These are phyloP conservation scores for Cordyceps cicadae DNA, from an alignment of 2,329 filamentous ascomycete genomes.

Conservation along the genomic window DNA sequence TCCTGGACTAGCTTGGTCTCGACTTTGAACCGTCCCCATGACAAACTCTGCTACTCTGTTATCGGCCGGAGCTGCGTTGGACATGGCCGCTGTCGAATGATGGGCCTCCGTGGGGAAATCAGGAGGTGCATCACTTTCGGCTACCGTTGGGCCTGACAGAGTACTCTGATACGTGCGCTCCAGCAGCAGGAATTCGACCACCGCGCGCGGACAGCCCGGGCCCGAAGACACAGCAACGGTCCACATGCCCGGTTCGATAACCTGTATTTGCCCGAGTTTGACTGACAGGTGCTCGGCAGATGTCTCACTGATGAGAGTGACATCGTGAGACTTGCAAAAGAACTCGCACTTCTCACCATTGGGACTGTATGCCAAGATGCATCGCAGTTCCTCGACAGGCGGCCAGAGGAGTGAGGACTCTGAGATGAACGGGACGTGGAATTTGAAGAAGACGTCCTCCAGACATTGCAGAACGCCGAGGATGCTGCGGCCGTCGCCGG, in stretches of 20 bases:
- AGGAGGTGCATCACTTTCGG: background rate
- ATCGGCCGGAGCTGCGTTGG: background rate
- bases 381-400: background rate
- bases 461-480: slow-evolving; percentile 1
- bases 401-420: background rate
- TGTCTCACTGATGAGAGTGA: background rate
- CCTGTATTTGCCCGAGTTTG: background rate
- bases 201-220: background rate
- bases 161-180: background rate
- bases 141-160: background rate
- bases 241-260: slow-evolving; percentile 5
- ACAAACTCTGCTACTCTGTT: background rate
- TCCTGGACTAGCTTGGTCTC: too few relatives aligned
- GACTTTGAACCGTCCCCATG: background rate
- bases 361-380: background rate
- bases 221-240: background rate
- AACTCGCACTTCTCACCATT: slow-evolving; percentile 1
- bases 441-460: background rate
- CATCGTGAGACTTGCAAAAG: background rate
- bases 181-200: slow-evolving; percentile 5
- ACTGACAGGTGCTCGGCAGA: background rate
- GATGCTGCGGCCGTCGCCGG: slow-evolving; percentile 2
- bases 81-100: background rate
- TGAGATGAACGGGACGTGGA: background rate
- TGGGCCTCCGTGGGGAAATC: background rate